Conservation (phyloP, 2,329 filamentous ascomycete species). For the Catunica adiposa region DNA sequence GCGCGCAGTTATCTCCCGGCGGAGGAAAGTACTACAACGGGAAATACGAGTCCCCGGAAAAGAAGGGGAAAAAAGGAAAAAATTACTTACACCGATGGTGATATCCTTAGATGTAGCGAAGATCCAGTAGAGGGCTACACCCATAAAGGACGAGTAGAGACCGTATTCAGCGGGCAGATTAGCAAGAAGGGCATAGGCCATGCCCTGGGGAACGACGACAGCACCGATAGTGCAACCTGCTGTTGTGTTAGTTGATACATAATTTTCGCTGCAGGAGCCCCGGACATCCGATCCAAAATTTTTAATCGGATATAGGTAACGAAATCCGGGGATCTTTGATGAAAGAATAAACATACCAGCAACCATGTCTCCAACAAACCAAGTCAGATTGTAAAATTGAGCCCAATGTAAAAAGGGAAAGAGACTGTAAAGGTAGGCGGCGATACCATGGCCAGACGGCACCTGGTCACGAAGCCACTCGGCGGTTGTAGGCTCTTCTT, state of each 20-base stretch:
- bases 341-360: conserved; percentile 35
- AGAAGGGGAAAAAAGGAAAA: no score
- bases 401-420: conserved; percentile 93
- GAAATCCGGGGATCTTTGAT: no score
- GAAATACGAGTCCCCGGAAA: not conserved
- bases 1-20: not conserved
- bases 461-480: conserved; percentile 55
- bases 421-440: conserved; percentile 48
- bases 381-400: conserved; percentile 69
- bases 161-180: conserved; percentile 33
- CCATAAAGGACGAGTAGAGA: conserved; percentile 72
- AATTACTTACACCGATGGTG: conserved; percentile 50
- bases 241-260: not conserved
- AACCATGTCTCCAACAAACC: conserved; percentile 76
- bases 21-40: not conserved
- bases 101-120: conserved; percentile 98
- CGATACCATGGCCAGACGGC: conserved; percentile 39
- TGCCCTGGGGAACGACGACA: conserved; percentile 37
- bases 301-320: no score
- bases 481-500: conserved; percentile 56
- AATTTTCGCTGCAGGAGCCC: not conserved
- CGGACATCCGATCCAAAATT: not conserved
- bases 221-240: conserved; percentile 22
- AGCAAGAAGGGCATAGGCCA: conserved; percentile 36
- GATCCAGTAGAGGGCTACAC: conserved; percentile 88